Conservation (phyloP, 768 basidiomycete genomes). For the Ramaria rubella region DNA sequence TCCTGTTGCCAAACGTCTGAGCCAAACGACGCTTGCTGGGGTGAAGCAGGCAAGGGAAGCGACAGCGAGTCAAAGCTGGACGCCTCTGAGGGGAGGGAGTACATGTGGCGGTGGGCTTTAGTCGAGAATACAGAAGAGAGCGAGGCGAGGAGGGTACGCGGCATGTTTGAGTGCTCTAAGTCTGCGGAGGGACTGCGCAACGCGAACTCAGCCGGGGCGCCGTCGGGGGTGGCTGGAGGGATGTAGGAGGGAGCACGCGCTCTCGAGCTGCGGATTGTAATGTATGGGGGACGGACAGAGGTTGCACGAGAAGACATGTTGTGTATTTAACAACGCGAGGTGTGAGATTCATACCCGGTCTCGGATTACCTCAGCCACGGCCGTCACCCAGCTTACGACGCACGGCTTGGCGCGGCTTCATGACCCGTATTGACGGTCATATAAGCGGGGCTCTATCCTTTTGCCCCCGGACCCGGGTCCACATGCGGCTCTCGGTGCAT, state of each 20-base stretch:
- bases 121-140: slow-evolving; percentile 43
- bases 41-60: slow-evolving; percentile 51
- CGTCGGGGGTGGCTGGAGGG: neutral
- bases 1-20: slow-evolving; percentile 20
- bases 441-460: too few relatives aligned
- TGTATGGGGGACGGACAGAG: slow-evolving; percentile 6
- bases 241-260: slow-evolving; percentile 6
- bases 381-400: too few relatives aligned
- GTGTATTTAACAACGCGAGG: neutral
- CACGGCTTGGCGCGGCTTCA: too few relatives aligned
- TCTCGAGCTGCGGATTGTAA: neutral
- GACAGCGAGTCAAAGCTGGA: slow-evolving; percentile 27
- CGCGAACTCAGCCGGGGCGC: slow-evolving; percentile 17
- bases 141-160: slow-evolving; percentile 43
- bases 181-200: slow-evolving; percentile 13
- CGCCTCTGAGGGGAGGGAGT: slow-evolving; percentile 38
- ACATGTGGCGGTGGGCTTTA: slow-evolving; percentile 24
- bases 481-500: too few relatives aligned
- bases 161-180: slow-evolving; percentile 2
- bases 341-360: neutral
- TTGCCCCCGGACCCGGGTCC: too few relatives aligned
- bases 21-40: slow-evolving; percentile 39
- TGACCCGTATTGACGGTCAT: too few relatives aligned
- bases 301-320: slow-evolving; percentile 7
- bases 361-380: neutral